A percentile compares a stretch with the other conserved stretches of the same genome.
Conservation (phyloP, 2,329 filamentous ascomycete genomes). For the Ceratocystiopsis sp. region DNA sequence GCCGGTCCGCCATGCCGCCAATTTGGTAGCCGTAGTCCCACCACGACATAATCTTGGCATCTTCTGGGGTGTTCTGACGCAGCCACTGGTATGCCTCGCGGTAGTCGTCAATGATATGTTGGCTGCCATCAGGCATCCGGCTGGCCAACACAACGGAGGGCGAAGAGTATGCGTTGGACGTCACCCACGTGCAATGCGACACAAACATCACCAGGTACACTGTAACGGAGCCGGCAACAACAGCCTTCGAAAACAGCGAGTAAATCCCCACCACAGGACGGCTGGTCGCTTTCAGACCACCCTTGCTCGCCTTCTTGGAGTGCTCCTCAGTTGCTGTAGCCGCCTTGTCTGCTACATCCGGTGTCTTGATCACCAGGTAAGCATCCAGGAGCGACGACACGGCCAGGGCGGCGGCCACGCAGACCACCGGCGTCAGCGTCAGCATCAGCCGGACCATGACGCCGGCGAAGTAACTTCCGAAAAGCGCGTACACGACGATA, state of each 20-base stretch:
- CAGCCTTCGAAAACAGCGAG: slow-evolving; percentile 57
- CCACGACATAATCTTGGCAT: slow-evolving; percentile 99
- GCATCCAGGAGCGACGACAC: slow-evolving; percentile 77
- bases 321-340: too few relatives aligned
- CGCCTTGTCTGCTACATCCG: slow-evolving; percentile 40
- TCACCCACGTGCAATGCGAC: slow-evolving; percentile 97
- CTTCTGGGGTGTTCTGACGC: slow-evolving; percentile 83
- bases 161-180: slow-evolving; percentile 95
- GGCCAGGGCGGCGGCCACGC: slow-evolving; percentile 79
- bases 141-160: slow-evolving; percentile 93
- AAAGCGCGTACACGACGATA: slow-evolving; percentile 88
- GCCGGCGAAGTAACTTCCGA: slow-evolving; percentile 94
- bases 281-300: slow-evolving; percentile 49
- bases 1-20: slow-evolving; percentile 95
- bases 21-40: slow-evolving; percentile 99
- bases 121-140: slow-evolving; percentile 78
- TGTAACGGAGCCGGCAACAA: slow-evolving; percentile 56
- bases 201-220: slow-evolving; percentile 86
- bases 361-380: slow-evolving; percentile 54
- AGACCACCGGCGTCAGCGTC: slow-evolving; percentile 89
- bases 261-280: slow-evolving; percentile 72
- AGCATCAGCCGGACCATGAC: slow-evolving; percentile 99
- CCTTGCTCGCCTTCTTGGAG: slow-evolving; percentile 15
- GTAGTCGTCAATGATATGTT: slow-evolving; percentile 98
- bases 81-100: slow-evolving; percentile 99